A percentile compares a stretch with the other conserved stretches of the same genome.
These are phyloP conservation scores for Immersiporthe knoxdaviesiana DNA, from an alignment of 2,329 filamentous ascomycete species.

Conservation along the genomic window DNA sequence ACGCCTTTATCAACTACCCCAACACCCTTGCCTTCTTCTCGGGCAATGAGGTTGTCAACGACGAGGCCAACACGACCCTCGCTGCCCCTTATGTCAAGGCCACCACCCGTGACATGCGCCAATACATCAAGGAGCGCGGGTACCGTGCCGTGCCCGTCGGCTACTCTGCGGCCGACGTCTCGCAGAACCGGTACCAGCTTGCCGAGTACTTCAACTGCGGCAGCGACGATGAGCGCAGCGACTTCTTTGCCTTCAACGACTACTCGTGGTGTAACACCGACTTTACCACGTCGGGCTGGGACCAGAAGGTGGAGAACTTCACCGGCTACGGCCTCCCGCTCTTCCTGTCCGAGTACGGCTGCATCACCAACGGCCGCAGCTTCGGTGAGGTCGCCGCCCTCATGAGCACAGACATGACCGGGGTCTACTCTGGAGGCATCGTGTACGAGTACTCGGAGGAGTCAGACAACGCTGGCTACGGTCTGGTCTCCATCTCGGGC, in stretches of 20 bases:
- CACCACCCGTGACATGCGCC: conserved; percentile 75
- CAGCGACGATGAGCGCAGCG: conserved; percentile 77
- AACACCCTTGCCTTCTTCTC: conserved; percentile 90
- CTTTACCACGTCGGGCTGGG: conserved; percentile 76
- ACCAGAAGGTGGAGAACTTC: conserved; percentile 86
- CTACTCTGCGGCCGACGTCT: conserved; percentile 79
- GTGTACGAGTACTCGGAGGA: conserved; percentile 94
- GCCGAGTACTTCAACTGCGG: conserved; percentile 95
- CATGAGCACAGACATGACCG: conserved; percentile 82
- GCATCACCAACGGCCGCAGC: conserved; percentile 76
- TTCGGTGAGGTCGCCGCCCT: conserved; percentile 81
- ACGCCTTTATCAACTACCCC: conserved; percentile 78
- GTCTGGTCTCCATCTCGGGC: conserved; percentile 71
- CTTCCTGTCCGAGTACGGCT: conserved; percentile 95
- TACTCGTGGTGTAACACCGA: conserved; percentile 83
- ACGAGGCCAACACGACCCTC: conserved; percentile 62
- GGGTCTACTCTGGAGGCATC: conserved; percentile 91
- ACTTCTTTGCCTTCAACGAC: conserved; percentile 84
- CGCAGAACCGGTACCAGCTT: conserved; percentile 83
- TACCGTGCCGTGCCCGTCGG: conserved; percentile 74
- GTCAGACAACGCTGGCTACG: conserved; percentile 67
- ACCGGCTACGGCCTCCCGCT: conserved; percentile 84
- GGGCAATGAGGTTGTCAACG: conserved; percentile 80
- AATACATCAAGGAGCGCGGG: conserved; percentile 65
- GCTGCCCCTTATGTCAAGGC: conserved; percentile 78